phyloP scores from a whole-genome alignment of 2,329 filamentous ascomycete genomes.

The Phaeophleospora eucalypticola region DNA sequence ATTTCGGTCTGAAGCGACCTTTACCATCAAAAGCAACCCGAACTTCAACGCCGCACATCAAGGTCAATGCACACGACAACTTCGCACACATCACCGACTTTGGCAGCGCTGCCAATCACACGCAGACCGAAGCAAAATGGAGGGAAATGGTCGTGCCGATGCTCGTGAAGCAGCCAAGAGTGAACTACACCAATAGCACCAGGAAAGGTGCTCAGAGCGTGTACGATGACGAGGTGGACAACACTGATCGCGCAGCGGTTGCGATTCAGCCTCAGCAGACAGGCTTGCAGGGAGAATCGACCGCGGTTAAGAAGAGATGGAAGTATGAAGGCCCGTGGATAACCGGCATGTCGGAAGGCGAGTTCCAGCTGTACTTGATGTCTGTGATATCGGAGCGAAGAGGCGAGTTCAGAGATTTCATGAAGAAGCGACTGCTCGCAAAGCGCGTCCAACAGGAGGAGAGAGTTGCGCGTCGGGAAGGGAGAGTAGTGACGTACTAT shows the following conservation, averaged over 20 bases:
- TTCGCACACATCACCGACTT: slow-evolving; percentile 86
- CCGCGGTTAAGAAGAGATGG: slow-evolving; percentile 52
- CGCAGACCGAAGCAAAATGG: slow-evolving; percentile 77
- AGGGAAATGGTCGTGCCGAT: slow-evolving; percentile 75
- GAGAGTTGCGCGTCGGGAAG: slow-evolving; percentile 11
- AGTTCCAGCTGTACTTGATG: slow-evolving; percentile 51
- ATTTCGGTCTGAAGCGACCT: slow-evolving; percentile 89
- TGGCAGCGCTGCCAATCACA: slow-evolving; percentile 80
- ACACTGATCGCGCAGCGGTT: slow-evolving; percentile 34
- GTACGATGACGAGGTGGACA: slow-evolving; percentile 43
- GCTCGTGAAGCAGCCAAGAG: slow-evolving; percentile 41
- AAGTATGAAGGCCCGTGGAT: slow-evolving; percentile 58
- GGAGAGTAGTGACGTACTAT: slow-evolving; percentile 12
- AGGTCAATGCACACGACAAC: slow-evolving; percentile 65
- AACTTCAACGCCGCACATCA: slow-evolving; percentile 66
- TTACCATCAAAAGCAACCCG: slow-evolving; percentile 73
- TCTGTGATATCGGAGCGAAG: slow-evolving; percentile 35
- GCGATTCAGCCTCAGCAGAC: background rate
- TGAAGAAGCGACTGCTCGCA: slow-evolving; percentile 25
- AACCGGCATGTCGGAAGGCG: slow-evolving; percentile 51
- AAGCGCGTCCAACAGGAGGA: slow-evolving; percentile 20
- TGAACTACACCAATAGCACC: slow-evolving; percentile 15
- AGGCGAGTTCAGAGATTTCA: slow-evolving; percentile 30
- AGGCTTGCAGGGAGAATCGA: slow-evolving; percentile 9
- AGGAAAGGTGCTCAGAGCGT: slow-evolving; percentile 27